Base-by-base conservation (phyloP, 2,329 filamentous ascomycete species). In the Lachnellula occidentalis region DNA sequence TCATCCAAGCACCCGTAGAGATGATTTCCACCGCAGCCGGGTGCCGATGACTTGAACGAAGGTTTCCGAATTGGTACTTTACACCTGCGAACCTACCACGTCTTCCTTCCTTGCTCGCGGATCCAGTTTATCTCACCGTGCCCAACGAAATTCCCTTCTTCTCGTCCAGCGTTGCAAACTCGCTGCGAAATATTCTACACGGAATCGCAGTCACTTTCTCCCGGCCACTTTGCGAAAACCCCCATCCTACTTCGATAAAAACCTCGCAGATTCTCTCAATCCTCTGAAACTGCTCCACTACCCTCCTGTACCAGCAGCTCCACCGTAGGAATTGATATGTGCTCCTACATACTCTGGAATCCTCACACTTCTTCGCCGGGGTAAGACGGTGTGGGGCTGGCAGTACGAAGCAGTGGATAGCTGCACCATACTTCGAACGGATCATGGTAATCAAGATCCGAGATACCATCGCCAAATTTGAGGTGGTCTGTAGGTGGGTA, bases 361-460 rank as follows among this genome's bases (percentile, higher is more conserved):
- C 53, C 66, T 78, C 19, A 78, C 75, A 1, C 66, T 79, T 2
- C 67, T 78, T 15, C 72, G 76, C 58, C 74, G 78, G 64, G 75
- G 76, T 61, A 59, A 67, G 5, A 74, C 73, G 1, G 74, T 74
- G 21, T 31, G 9, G 76, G 74, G 0, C 66, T 78, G 4, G 75
- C 78, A 62, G 74, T 78, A 1, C 68, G 70, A 42, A 73, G 76
- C 54, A 69, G 53, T 79, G 76, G 76, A 73, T 76, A 42, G 73
- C 74, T 17, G 76, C 77, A 0, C 70, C 69, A 0, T 74, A 73
- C 51, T 70, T 74, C 41, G 71, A 72, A 4, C 73, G 74, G 14
- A 75, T 74, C 1, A 70, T 78, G n/a, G 74, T 78, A 5, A 72
- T 77, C 46, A 79, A 79, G 48, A 73, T 78, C 7, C 75, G 74